Conservation (phyloP, 2,329 filamentous ascomycete genomes). For the Verticillium nonalfalfae region DNA sequence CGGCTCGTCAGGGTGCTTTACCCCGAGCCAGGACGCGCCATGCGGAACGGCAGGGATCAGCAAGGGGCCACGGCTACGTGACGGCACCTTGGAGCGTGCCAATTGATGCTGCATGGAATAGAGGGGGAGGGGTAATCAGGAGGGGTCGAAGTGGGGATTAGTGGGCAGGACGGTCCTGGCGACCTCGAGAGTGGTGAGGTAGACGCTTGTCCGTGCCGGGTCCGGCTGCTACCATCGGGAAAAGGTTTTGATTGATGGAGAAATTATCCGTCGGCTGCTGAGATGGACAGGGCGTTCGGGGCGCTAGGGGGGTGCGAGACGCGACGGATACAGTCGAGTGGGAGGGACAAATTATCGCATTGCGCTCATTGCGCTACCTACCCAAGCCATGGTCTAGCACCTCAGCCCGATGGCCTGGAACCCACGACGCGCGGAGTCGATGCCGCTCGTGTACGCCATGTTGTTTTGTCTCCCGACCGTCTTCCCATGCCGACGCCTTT, state of each 20-base stretch:
- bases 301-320: not conserved
- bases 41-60: not conserved
- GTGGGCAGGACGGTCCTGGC: not conserved
- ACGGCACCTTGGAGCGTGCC: not conserved
- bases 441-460: not conserved
- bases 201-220: conserved; percentile 3
- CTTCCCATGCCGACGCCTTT: not conserved
- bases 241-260: conserved; percentile 22
- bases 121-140: conserved; percentile 9
- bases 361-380: no score
- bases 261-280: conserved; percentile 13
- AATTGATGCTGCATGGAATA: conserved; percentile 1
- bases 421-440: not conserved
- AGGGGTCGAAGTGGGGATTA: conserved; percentile 8
- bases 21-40: conserved; percentile 2
- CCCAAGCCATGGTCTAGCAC: not conserved
- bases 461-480: not conserved
- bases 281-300: not conserved
- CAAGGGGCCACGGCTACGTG: no score
- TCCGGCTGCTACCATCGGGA: not conserved
- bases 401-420: not conserved
- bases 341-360: not conserved
- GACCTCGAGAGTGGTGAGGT: not conserved
- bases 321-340: not conserved
- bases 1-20: not conserved